Conservation (phyloP, 1,284 basidiomycete species). For the Golubevia sp. region DNA sequence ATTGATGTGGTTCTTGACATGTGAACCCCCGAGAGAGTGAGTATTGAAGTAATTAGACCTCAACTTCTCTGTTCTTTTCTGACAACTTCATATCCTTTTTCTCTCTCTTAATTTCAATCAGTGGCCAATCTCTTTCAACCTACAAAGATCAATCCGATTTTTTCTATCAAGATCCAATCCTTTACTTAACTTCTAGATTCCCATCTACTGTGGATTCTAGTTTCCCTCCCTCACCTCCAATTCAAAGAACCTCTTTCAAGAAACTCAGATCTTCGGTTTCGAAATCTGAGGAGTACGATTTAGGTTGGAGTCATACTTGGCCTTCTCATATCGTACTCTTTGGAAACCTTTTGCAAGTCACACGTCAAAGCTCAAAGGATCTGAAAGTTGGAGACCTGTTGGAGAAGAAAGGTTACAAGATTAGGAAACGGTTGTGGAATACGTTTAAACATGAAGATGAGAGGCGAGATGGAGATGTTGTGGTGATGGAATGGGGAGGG, state of each 20-base stretch:
- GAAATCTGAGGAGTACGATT: conserved; percentile 15
- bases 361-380: conserved; percentile 31
- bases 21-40: conserved; percentile 84
- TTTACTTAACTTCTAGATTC: conserved; percentile 73
- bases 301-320: conserved; percentile 73
- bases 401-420: conserved; percentile 69
- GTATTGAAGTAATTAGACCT: conserved; percentile 17
- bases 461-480: conserved; percentile 74
- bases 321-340: conserved; percentile 81
- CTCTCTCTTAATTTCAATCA: conserved; percentile 43
- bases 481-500: conserved; percentile 70
- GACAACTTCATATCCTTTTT: not conserved
- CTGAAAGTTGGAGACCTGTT: conserved; percentile 66
- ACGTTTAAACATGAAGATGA: conserved; percentile 78
- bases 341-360: conserved; percentile 70
- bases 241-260: conserved; percentile 67
- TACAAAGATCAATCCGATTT: conserved; percentile 83
- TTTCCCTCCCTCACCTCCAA: conserved; percentile 72
- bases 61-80: not conserved
- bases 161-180: conserved; percentile 77
- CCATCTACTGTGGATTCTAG: conserved; percentile 69
- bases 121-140: conserved; percentile 65
- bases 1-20: conserved; percentile 79
- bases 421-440: conserved; percentile 72
- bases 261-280: conserved; percentile 2